Evolutionary conservation across 2,329 filamentous ascomycete genomes (phyloP), one percentile per base, ranked within the genome.

Genomic region (Allantophomopsis lycopodina): DNA sequence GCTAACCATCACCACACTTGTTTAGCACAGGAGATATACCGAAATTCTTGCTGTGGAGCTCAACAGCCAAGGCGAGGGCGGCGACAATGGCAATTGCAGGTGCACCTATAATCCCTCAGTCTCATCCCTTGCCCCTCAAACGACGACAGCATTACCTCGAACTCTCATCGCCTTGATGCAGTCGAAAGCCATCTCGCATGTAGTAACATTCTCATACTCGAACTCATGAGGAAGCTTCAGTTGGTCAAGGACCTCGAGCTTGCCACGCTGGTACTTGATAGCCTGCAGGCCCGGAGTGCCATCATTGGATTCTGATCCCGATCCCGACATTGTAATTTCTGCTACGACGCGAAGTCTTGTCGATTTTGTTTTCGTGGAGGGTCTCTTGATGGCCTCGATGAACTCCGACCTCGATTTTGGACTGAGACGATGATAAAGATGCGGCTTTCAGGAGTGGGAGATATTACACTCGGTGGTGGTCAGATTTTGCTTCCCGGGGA

Each of bases 61-160:
- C 89, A 7, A 94, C 84, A 1, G 87, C 88, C 30, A 95, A 73
- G 2, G 84, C 80, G 28, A 98, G 72, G 15, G 83, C 84, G 16
- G 91, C 91, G n/a, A 98, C 91, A 47, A 98, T 96, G 35, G 91
- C 91, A 58, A 98, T 98, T 35, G 91, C 91, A 1, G 91, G 91
- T 5, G 91, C 91, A 32, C 85, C 82, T 66, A 42, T 32, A 41
- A 35, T 44, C 32, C 21, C 43, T 52, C 47, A 52, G 46, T 42
- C 35, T 28, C 35, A 12, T 33, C 6, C 23, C 5, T 28, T 12
- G 23, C 23, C 23, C 23, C 23, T 28, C 16, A 33, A 28, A 28
- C 23, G 23, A 28, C 23, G 5, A 21, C 16, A 42, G 37, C 40
- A 32, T 38, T 50, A 64, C 64, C 85, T 52, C 84, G 76, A 6